Conservation (phyloP, 768 basidiomycete species). For the Boletus sp. region DNA sequence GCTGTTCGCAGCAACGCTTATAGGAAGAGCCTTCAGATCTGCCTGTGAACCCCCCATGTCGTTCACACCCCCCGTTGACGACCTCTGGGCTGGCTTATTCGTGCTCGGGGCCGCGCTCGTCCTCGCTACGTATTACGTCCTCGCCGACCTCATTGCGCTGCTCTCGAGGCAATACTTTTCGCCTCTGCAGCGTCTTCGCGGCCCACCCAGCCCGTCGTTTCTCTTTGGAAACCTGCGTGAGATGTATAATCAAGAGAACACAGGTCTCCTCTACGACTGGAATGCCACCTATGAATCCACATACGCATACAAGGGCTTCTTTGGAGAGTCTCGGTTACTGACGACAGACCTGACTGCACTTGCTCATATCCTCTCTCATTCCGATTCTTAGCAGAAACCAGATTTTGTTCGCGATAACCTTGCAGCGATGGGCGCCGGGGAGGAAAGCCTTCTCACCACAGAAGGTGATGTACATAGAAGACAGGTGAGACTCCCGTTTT, state of each 20-base stretch:
- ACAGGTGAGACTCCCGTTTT: conserved; percentile 35
- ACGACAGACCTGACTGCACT: conserved; percentile 58
- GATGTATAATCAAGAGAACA: conserved; percentile 60
- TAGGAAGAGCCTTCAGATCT: not conserved
- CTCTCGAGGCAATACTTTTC: conserved; percentile 45
- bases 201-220: conserved; percentile 45
- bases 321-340: conserved; percentile 51
- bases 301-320: conserved; percentile 52
- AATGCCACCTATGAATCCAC: conserved; percentile 43
- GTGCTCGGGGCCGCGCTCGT: conserved; percentile 11
- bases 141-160: conserved; percentile 39
- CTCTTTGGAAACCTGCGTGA: conserved; percentile 52
- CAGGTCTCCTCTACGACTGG: conserved; percentile 45
- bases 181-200: conserved; percentile 44
- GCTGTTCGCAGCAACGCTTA: not conserved
- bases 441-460: conserved; percentile 46
- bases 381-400: conserved; percentile 62
- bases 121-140: conserved; percentile 22
- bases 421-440: conserved; percentile 49
- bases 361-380: conserved; percentile 52
- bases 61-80: not conserved
- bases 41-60: conserved; percentile 1
- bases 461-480: conserved; percentile 56
- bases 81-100: not conserved
- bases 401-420: conserved; percentile 51